A percentile compares a stretch with the other conserved stretches of the same genome.
phyloP scores from a whole-genome alignment of 176 grass and related monocot genomes.

The Rhynchospora breviuscula region DNA sequence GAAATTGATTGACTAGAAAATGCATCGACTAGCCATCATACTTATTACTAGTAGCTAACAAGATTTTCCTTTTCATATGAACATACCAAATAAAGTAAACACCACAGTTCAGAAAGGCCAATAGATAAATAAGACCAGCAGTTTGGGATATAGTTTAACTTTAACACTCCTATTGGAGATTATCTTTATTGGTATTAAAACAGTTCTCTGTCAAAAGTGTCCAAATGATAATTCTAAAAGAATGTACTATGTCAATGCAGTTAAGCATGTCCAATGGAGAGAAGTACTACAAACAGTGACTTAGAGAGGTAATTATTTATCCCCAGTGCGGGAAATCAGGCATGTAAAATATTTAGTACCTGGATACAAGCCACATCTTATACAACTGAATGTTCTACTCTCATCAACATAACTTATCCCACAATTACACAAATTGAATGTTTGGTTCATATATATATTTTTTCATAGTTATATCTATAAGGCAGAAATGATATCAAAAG shows the following conservation, averaged over 20 bases:
- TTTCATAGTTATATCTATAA: not conserved
- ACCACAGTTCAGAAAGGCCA: not conserved
- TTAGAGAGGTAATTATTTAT: too few species aligned
- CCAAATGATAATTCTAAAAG: not conserved
- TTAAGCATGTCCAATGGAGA: not conserved
- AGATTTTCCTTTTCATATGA: too few species aligned
- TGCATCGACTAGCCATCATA: too few species aligned
- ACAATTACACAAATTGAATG: too few species aligned
- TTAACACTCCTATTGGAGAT: not conserved
- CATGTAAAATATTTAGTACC: not conserved
- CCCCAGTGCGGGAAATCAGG: not conserved
- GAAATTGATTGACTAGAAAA: too few species aligned
- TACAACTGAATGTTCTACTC: too few species aligned
- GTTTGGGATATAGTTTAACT: not conserved
- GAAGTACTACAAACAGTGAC: not conserved
- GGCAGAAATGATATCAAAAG: not conserved
- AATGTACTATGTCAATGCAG: too few species aligned
- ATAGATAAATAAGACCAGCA: not conserved
- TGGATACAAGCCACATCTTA: too few species aligned
- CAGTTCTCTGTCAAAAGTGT: not conserved
- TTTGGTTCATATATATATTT: too few species aligned
- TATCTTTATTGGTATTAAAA: not conserved
- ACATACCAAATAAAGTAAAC: not conserved
- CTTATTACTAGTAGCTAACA: too few species aligned
- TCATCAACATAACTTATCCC: too few species aligned